phyloP scores from a whole-genome alignment of 345 rosid genomes.

The Pugionium dolabratum region DNA sequence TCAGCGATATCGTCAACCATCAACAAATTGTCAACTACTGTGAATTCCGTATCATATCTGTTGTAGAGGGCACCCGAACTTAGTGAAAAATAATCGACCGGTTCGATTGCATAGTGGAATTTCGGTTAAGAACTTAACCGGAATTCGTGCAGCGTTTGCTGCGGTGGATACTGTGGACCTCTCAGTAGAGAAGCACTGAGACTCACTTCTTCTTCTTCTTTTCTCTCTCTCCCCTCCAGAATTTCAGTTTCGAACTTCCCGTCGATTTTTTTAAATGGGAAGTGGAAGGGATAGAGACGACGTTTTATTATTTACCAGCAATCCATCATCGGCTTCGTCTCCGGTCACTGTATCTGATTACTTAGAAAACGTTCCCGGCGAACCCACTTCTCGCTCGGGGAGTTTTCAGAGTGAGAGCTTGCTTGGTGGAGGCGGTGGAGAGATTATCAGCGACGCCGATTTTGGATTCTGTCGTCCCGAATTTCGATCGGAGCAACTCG shows the following conservation, averaged over 20 bases:
- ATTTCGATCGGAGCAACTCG: slow-evolving; percentile 63
- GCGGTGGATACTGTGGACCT: neutral
- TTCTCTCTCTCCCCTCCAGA: neutral
- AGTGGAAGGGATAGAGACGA: slow-evolving; percentile 67
- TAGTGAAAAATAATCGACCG: slow-evolving; percentile 3
- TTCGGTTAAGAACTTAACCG: slow-evolving; percentile 23
- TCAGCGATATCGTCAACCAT: too few relatives aligned
- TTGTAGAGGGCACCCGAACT: too few relatives aligned
- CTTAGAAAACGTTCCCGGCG: slow-evolving; percentile 54
- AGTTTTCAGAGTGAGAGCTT: slow-evolving; percentile 81
- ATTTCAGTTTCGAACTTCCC: slow-evolving; percentile 20
- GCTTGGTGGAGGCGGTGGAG: slow-evolving; percentile 38
- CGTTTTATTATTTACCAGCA: slow-evolving; percentile 50
- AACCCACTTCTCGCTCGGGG: slow-evolving; percentile 61
- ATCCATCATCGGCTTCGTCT: slow-evolving; percentile 66
- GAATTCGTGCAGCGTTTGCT: neutral
- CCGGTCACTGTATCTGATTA: slow-evolving; percentile 42
- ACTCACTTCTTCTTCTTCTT: neutral
- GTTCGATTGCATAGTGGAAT: slow-evolving; percentile 14
- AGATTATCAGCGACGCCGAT: slow-evolving; percentile 53
- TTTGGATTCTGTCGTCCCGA: slow-evolving; percentile 81
- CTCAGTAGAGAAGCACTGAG: slow-evolving; percentile 19
- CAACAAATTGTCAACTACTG: too few relatives aligned
- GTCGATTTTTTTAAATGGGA: slow-evolving; percentile 42
- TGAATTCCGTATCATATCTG: too few relatives aligned